These are phyloP conservation scores for Neurospora sp. DNA, from an alignment of 495 filamentous ascomycete genomes.

Conservation along the genomic window DNA sequence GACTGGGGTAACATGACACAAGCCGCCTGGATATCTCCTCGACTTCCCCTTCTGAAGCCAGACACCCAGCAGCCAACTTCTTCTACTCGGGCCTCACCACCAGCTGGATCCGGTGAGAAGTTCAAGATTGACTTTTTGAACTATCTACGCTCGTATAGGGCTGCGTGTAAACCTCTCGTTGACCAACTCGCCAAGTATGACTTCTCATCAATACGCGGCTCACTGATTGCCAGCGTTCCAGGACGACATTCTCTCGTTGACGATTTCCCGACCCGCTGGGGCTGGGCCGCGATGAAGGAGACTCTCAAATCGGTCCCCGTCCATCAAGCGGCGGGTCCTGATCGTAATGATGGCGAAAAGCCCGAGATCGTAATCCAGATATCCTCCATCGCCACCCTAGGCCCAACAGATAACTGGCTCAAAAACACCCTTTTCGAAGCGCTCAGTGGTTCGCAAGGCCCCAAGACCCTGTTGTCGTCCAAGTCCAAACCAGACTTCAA, in stretches of 20 bases:
- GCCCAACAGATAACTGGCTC: constrained; percentile 66
- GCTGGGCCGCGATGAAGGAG: constrained; percentile 60
- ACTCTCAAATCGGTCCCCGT: constrained; percentile 45
- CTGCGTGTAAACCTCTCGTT: constrained; percentile 37
- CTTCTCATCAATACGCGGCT: constrained; percentile 59
- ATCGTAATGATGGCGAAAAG: background rate
- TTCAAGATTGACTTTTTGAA: constrained; percentile 70
- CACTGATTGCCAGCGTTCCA: constrained; percentile 68
- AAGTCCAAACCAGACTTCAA: constrained; percentile 26
- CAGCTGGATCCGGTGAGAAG: constrained; percentile 48
- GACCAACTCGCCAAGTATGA: constrained; percentile 52
- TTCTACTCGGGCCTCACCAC: background rate
- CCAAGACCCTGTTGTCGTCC: background rate
- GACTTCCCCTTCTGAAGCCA: constrained; percentile 41
- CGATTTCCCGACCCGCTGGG: constrained; percentile 47
- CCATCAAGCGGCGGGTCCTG: background rate
- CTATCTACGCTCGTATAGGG: constrained; percentile 61
- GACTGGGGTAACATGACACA: constrained; percentile 90
- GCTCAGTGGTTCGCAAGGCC: constrained; percentile 22
- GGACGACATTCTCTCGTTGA: constrained; percentile 45
- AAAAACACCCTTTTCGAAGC: constrained; percentile 50
- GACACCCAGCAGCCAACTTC: background rate
- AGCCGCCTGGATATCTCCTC: constrained; percentile 70
- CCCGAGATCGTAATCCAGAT: constrained; percentile 64
- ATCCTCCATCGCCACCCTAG: constrained; percentile 76